Conservation (phyloP, 2,329 filamentous ascomycete species). For the Sclerotinia sclerotiorum region DNA sequence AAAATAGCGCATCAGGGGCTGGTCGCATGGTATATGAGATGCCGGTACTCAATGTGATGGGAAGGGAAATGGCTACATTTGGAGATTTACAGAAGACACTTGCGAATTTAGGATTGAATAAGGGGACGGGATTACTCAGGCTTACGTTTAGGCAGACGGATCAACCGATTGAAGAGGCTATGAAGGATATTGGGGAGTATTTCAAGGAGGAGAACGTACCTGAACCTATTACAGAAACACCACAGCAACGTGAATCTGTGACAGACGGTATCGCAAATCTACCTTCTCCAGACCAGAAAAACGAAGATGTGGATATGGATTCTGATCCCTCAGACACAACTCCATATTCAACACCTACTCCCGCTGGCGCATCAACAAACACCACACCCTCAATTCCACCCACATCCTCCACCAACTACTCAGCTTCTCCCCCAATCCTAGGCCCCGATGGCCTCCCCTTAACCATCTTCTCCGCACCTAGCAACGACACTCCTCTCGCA, state of each 20-base stretch:
- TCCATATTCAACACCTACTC: slow-evolving; percentile 7
- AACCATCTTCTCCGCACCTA: slow-evolving; percentile 75
- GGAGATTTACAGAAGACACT: slow-evolving; percentile 85
- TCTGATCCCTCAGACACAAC: slow-evolving; percentile 8
- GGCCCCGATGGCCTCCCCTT: slow-evolving; percentile 51
- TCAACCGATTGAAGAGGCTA: slow-evolving; percentile 79
- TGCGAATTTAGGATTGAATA: slow-evolving; percentile 82
- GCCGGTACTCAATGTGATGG: slow-evolving; percentile 81
- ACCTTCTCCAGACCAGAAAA: slow-evolving; percentile 21
- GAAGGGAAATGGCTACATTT: slow-evolving; percentile 73
- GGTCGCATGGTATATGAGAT: slow-evolving; percentile 87
- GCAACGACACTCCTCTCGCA: slow-evolving; percentile 71
- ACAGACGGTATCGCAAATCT: slow-evolving; percentile 30
- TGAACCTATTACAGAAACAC: slow-evolving; percentile 24
- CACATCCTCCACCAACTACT: neutral
- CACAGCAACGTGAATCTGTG: slow-evolving; percentile 26
- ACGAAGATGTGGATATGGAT: slow-evolving; percentile 24
- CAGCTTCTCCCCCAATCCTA: slow-evolving; percentile 26
- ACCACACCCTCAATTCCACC: neutral
- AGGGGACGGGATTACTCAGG: slow-evolving; percentile 75
- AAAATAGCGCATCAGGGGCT: slow-evolving; percentile 51
- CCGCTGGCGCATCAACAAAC: slow-evolving; percentile 14
- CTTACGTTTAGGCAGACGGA: slow-evolving; percentile 75
- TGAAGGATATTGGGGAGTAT: slow-evolving; percentile 74
- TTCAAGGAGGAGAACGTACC: slow-evolving; percentile 51